Evolutionary conservation across 2,329 filamentous ascomycete genomes (phyloP), one percentile per base, ranked within the genome.

Genomic region (Botryotinia calthae): DNA sequence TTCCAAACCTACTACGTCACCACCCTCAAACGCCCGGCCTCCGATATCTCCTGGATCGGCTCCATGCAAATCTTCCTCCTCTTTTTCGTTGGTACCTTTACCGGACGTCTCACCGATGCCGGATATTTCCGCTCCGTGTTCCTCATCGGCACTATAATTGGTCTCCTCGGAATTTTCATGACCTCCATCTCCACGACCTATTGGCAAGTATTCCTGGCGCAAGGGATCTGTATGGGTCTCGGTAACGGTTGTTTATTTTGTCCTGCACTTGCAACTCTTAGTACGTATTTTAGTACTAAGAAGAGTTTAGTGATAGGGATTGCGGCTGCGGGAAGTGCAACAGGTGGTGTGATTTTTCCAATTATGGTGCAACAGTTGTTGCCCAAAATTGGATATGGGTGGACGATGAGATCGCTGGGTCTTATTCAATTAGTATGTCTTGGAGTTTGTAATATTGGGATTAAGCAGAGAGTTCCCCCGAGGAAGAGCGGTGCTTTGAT

Each of bases 1-100:
- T 86, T 84, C 74, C 83, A 86, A 78, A 78, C 80, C 22, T 84
- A 84, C 77, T 85, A 86, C 73, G 78, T 80, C 4, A 77, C 77
- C 8, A 70, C 77, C 0, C 78, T 85, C 12, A 51, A 77, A 1
- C 76, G 77, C 4, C 74, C 81, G 1, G 79, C 82, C 2, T 82
- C 82, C 1, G 78, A 80, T 42, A 82, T 85, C 42, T 83, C 83
- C 31, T 85, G 83, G 84, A 80, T 86, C n/a, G 83, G 84, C n/a
- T 79, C 79, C n/a, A 76, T 84, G 22, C 83, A 85, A 74, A 77
- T 83, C 51, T 85, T 83, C 73, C 77, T 84, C 22, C 77, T 84
- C 22, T 84, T 84, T 75, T 82, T 84, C 64, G 75, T 83, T 9
- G 82, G 83, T 7, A 82, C 80, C 14, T 79, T 84, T 46, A 79